These are phyloP conservation scores for Phaeosphaeria sp. DNA, from an alignment of 2,329 filamentous ascomycete species.

Conservation along the genomic window DNA sequence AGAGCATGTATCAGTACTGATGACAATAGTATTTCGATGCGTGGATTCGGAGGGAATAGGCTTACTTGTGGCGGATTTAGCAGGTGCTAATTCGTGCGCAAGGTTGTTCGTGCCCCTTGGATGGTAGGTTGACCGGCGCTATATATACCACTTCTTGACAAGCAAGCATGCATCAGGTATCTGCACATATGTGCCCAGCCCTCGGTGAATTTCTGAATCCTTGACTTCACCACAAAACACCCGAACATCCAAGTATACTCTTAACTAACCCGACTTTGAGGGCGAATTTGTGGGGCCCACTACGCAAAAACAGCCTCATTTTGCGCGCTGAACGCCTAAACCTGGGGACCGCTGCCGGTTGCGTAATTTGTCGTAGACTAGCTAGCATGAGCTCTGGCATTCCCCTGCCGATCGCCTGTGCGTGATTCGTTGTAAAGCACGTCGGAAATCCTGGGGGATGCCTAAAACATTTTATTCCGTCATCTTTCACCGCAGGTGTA, in stretches of 20 bases:
- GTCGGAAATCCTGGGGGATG: background rate
- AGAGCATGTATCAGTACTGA: background rate
- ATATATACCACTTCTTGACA: no score
- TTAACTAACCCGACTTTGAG: background rate
- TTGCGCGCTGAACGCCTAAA: background rate
- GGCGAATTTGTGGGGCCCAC: background rate
- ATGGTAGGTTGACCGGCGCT: no score
- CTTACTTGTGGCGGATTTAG: no score
- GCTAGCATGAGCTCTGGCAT: background rate
- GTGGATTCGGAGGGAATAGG: no score
- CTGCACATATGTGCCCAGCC: no score
- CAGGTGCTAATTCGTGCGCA: no score
- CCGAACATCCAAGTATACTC: background rate
- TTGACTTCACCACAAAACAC: background rate
- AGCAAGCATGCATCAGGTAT: no score
- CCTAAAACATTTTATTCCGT: background rate
- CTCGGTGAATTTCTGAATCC: background rate
- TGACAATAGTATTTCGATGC: no score
- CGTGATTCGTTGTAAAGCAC: background rate
- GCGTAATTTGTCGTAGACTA: background rate
- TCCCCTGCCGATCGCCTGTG: background rate
- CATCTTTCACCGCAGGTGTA: background rate
- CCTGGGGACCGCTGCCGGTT: background rate
- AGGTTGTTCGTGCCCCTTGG: no score
- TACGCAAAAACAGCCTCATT: background rate